A percentile compares a stretch with the other conserved stretches of the same genome.
Conservation (phyloP, 192 early-diverging fungal species). For the Coemansia sp. region DNA sequence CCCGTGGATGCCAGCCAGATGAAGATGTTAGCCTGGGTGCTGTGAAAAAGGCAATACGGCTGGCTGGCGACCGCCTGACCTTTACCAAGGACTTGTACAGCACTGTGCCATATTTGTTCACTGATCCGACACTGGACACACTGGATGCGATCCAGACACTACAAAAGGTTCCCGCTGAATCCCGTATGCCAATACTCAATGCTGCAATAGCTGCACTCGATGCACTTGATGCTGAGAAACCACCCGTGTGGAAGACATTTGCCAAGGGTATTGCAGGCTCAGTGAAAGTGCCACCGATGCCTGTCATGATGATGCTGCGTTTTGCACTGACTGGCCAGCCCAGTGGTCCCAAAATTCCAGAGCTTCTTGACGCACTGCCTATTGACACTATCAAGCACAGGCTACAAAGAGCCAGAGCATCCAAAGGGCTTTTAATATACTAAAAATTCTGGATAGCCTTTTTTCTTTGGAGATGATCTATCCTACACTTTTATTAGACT, state of each 20-base stretch:
- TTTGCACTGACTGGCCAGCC: slow-evolving; percentile 61
- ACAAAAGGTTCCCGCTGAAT: slow-evolving; percentile 16
- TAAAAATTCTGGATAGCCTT: no score
- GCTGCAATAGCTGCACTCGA: not conserved
- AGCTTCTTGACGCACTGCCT: slow-evolving; percentile 25
- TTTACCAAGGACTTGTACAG: slow-evolving; percentile 26
- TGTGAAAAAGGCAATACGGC: slow-evolving; percentile 18
- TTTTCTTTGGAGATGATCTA: no score
- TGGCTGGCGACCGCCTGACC: slow-evolving; percentile 32
- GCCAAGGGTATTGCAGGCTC: slow-evolving; percentile 42
- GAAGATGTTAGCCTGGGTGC: no score
- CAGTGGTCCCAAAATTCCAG: slow-evolving; percentile 37
- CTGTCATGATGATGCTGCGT: slow-evolving; percentile 64
- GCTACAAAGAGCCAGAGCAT: not conserved
- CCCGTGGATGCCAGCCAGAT: slow-evolving; percentile 83
- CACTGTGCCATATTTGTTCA: slow-evolving; percentile 36
- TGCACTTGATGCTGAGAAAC: not conserved
- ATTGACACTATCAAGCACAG: slow-evolving; percentile 8
- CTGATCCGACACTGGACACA: slow-evolving; percentile 18
- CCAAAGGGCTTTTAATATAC: no score
- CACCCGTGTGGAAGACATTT: not conserved
- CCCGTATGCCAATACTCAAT: slow-evolving; percentile 15
- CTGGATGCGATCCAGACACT: not conserved
- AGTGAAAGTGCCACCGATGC: slow-evolving; percentile 39
- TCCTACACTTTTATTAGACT: no score